These are phyloP conservation scores for Diaporthe aspalathi DNA, from an alignment of 2,329 filamentous ascomycete genomes.

Conservation along the genomic window DNA sequence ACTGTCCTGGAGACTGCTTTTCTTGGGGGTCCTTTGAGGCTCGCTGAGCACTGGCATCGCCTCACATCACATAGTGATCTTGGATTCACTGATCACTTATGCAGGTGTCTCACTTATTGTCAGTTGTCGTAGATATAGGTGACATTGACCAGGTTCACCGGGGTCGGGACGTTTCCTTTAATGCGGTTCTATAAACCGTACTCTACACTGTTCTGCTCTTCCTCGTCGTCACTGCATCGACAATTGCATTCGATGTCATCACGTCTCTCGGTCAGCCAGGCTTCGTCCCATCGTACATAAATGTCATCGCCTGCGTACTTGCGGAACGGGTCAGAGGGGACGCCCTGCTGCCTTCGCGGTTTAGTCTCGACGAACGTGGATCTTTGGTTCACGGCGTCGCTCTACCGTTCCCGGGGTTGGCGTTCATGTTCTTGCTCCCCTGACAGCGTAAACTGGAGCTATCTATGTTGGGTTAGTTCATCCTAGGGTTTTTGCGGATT, in stretches of 20 bases:
- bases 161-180: conserved; percentile 4
- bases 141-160: not conserved
- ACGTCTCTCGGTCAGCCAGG: conserved; percentile 7
- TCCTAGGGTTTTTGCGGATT: conserved; percentile 6
- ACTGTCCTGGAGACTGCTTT: no score
- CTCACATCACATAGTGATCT: not conserved
- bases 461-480: conserved; percentile 6
- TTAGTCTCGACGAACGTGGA: not conserved
- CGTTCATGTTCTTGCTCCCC: conserved; percentile 6
- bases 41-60: not conserved
- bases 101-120: not conserved
- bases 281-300: not conserved
- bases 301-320: conserved; percentile 10
- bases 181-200: not conserved
- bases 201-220: not conserved
- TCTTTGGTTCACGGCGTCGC: not conserved
- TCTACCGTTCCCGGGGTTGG: conserved; percentile 1
- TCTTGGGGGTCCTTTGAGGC: no score
- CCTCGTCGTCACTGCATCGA: conserved; percentile 9
- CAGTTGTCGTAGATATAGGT: not conserved
- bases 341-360: not conserved
- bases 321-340: not conserved
- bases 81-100: not conserved
- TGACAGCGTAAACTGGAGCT: conserved; percentile 19
- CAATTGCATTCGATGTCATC: conserved; percentile 19